Evolutionary conservation across 2,329 filamentous ascomycete species (phyloP).

Genomic region (Fusarium algeriense): DNA sequence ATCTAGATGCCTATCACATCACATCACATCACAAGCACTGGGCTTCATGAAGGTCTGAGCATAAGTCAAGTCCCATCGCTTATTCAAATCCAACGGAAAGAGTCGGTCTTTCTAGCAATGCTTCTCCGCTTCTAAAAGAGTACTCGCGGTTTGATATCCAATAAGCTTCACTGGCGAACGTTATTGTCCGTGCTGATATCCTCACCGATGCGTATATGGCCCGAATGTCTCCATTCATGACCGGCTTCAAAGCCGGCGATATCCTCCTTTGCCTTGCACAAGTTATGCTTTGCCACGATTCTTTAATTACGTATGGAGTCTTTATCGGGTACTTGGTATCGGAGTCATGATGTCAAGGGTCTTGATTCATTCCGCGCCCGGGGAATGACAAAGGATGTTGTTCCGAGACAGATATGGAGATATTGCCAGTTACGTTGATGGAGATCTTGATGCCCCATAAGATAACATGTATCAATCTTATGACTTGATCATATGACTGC

Average conservation of each 20-base stretch:
- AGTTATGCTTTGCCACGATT: not conserved
- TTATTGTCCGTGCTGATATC: slow-evolving; percentile 5
- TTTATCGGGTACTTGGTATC: not conserved
- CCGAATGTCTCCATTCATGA: slow-evolving; percentile 11
- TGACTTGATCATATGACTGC: not conserved
- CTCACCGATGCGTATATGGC: slow-evolving; percentile 12
- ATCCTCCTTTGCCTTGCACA: slow-evolving; percentile 10
- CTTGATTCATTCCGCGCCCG: not conserved
- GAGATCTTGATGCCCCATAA: not conserved
- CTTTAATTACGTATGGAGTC: slow-evolving; percentile 25
- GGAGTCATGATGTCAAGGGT: not conserved
- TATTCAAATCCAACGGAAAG: slow-evolving; percentile 15
- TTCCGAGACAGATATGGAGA: not conserved
- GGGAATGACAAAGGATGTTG: not conserved
- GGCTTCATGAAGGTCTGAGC: slow-evolving; percentile 17
- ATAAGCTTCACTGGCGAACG: slow-evolving; percentile 13
- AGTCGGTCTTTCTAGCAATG: slow-evolving; percentile 39
- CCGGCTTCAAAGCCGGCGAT: slow-evolving; percentile 28
- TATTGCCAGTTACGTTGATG: not conserved
- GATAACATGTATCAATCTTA: not conserved
- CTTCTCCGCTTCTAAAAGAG: slow-evolving; percentile 39
- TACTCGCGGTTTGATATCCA: slow-evolving; percentile 27
- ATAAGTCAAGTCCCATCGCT: slow-evolving; percentile 2
- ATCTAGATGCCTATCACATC: slow-evolving; percentile 3
- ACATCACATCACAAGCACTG: slow-evolving; percentile 17